Percentiles rank a stretch among this genome's conserved stretches.
Evolutionary conservation across 768 basidiomycete genomes (phyloP).

Genomic region (Lactarius trivialis): DNA sequence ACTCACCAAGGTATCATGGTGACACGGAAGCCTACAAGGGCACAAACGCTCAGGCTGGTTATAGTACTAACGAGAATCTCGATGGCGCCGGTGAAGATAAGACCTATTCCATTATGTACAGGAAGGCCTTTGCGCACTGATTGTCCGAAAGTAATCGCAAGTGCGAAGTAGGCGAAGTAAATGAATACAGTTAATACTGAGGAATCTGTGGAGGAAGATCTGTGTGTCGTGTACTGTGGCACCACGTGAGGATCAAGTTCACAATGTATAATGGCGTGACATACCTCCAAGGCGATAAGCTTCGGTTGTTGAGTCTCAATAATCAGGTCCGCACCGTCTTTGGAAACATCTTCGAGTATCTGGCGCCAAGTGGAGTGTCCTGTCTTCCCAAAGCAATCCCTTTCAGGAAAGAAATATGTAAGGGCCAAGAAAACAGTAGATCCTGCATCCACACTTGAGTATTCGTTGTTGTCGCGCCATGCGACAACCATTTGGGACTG

Average conservation of each 20-base stretch:
- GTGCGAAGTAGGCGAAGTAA: constrained; percentile 69
- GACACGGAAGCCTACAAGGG: constrained; percentile 79
- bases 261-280: constrained; percentile 15
- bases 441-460: constrained; percentile 43
- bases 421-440: constrained; percentile 67
- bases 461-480: constrained; percentile 53
- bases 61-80: constrained; percentile 91
- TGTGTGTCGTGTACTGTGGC: constrained; percentile 47
- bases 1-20: constrained; percentile 85
- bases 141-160: constrained; percentile 69
- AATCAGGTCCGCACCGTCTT: constrained; percentile 33
- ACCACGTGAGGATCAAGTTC: neutral
- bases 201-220: constrained; percentile 40
- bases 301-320: constrained; percentile 38
- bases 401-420: constrained; percentile 78
- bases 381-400: constrained; percentile 54
- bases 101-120: constrained; percentile 85
- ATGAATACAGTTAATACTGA: constrained; percentile 64
- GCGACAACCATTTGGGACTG: constrained; percentile 74
- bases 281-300: constrained; percentile 42
- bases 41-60: constrained; percentile 89
- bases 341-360: constrained; percentile 40
- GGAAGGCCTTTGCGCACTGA: constrained; percentile 72
- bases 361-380: constrained; percentile 64
- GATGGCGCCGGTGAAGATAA: constrained; percentile 89